Conservation (phyloP, 345 rosid genomes). For the Arabidopsis suecica region DNA sequence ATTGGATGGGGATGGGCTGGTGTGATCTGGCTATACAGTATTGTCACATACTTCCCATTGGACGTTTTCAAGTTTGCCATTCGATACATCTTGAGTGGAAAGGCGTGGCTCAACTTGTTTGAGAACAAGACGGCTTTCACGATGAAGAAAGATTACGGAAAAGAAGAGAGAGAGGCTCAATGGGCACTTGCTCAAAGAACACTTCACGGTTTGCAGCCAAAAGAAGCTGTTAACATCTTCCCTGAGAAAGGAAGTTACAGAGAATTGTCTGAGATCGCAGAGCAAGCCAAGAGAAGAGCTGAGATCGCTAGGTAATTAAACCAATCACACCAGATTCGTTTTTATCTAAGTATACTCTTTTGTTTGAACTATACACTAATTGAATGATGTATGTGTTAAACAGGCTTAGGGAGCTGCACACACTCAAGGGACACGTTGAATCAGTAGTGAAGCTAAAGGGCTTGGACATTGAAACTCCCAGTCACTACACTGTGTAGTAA, state of each 20-base stretch:
- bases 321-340: neutral
- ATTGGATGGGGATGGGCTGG: slow-evolving; percentile 99
- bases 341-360: slow-evolving; percentile 5
- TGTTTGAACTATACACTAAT: neutral
- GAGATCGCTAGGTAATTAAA: slow-evolving; percentile 83
- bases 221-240: slow-evolving; percentile 58
- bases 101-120: slow-evolving; percentile 77
- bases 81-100: slow-evolving; percentile 84
- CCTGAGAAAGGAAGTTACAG: slow-evolving; percentile 66
- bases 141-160: slow-evolving; percentile 82
- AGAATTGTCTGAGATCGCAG: slow-evolving; percentile 92
- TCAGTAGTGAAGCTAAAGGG: slow-evolving; percentile 91
- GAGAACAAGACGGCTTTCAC: slow-evolving; percentile 94
- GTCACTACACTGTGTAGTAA: slow-evolving; percentile 73
- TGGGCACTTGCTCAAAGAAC: slow-evolving; percentile 92
- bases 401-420: slow-evolving; percentile 83
- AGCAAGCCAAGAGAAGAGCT: slow-evolving; percentile 95
- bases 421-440: slow-evolving; percentile 86
- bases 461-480: slow-evolving; percentile 75
- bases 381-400: neutral
- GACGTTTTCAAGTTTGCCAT: slow-evolving; percentile 79
- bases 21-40: slow-evolving; percentile 81
- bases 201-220: slow-evolving; percentile 81
- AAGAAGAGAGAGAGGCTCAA: slow-evolving; percentile 89
- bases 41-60: slow-evolving; percentile 73